Evolutionary conservation across 257 asterid genomes (phyloP), one percentile per base, ranked within the genome.

Genomic region (Gentiana dahurica): DNA sequence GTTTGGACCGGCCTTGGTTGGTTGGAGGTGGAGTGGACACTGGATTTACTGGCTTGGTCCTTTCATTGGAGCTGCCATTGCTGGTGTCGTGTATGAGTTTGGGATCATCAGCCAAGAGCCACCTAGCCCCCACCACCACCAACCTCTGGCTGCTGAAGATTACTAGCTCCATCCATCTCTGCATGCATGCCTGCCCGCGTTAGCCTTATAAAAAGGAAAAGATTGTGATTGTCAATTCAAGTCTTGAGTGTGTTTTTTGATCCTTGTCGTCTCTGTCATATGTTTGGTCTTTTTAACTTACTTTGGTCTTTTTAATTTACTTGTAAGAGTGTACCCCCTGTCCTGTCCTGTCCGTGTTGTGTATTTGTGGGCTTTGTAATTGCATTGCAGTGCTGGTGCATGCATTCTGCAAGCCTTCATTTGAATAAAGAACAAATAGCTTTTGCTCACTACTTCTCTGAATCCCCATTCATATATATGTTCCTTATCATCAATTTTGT

Each of bases 31-130:
- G 98, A 70, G 55, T 48, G 24, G 83, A 73, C 97, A 92, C 36
- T 88, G 98, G 98, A 68, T 92, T 71, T 92, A 83, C 54, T 88
- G 98, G 98, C n/a, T 92, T 39, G 98, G 98, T 0, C 98, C 97
- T 0, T 92, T 88, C 6, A 50, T 88, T 0, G 98, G 98, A 12
- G 97, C 94, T 0, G 98, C 77, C 0, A 0, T 88, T 15, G 78
- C 94, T 0, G 97, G 86, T 1, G 49, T 92, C 3, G 63, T 85
- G 0, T 92, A 88, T 53, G 98, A 92, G 75, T 92, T 70, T 5
- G 94, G 90, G 5, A 55, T 92, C 49, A 78, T 88, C 54, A 89
- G 80, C 3, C 62, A 69, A 2, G 62, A 68, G 4, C 62, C 72
- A 3, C 78, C 82, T 2, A 65, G 44, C 73, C 84, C 76, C 10